Conservation (phyloP, 805 yeast genomes). For the Blastobotrys parvus region DNA sequence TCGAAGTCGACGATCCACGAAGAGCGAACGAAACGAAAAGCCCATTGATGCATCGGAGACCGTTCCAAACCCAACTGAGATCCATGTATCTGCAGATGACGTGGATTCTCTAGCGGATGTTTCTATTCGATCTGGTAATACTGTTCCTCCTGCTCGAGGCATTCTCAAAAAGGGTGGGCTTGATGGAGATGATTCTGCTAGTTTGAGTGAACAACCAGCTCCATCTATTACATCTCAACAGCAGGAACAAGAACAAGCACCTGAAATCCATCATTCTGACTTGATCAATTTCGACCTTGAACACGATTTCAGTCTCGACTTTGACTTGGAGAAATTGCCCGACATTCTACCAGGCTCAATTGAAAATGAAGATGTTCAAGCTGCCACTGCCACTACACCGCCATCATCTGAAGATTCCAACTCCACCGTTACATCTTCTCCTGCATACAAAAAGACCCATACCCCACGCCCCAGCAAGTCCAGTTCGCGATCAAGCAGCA, state of each 20-base stretch:
- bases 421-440: too few species aligned
- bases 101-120: background rate
- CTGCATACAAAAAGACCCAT: background rate
- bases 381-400: background rate
- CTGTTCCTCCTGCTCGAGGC: constrained; percentile 9
- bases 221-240: background rate
- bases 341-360: background rate
- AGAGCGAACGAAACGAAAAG: constrained; percentile 5
- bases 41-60: constrained; percentile 16
- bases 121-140: constrained; percentile 3
- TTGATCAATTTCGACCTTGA: constrained; percentile 6
- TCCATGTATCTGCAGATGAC: constrained; percentile 18
- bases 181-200: background rate
- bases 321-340: constrained; percentile 4
- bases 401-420: background rate
- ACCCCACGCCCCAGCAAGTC: background rate
- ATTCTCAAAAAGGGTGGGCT: too few species aligned
- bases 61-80: constrained; percentile 26
- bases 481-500: background rate
- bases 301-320: constrained; percentile 4
- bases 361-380: background rate
- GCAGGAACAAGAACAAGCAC: background rate
- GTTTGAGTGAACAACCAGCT: background rate
- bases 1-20: constrained; percentile 20
- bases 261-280: background rate